Base-by-base conservation (phyloP, 306 rosid species). In the Quercus gilva region DNA sequence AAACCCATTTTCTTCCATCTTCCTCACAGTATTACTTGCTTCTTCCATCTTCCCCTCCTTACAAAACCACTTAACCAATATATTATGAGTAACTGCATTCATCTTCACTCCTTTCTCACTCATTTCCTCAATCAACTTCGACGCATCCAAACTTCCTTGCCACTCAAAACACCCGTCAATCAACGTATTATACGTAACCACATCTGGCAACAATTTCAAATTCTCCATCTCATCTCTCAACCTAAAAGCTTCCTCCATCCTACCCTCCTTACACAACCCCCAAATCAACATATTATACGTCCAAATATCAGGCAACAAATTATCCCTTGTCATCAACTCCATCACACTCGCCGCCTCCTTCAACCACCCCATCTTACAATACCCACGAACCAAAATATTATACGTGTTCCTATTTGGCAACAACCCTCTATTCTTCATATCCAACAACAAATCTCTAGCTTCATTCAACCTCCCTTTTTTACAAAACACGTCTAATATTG, bases 161-260 rank as follows among this genome's bases (percentile, higher is more conserved):
- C 81, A 76, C 72, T 79, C 74, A 64, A 91, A 92, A 81, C 86
- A 86, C 78, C 90, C 94, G 77, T 94, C 87, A 65, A 94, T 80
- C 91, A 94, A 80, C 11, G 97, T 94, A 84, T 94, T 94, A 85
- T 91, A 94, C 0, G 97, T 94, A 77, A 94, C 91, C 83, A 81
- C 89, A 85, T 94, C 97, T 0, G 95, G 95, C 29, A 78, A 43
- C 78, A 90, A 52, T 65, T 84, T 90, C 81, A 89, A 84, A 59
- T 51, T 83, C 81, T 81, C 94, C 99, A 94, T 94, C 82, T 88
- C 88, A 69, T 80, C 89, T 79, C 90, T 86, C 64, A 94, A 75
- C 85, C 87, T 80, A 73, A 91, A 45, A 8, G 99, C 97, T 45
- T 91, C 97, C 17, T 88, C 90, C 29, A 92, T 77, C 88, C 75